Evolutionary conservation across 2,329 filamentous ascomycete genomes (phyloP), one percentile per base, ranked within the genome.

Genomic region (Hymenoscyphus salicellus): DNA sequence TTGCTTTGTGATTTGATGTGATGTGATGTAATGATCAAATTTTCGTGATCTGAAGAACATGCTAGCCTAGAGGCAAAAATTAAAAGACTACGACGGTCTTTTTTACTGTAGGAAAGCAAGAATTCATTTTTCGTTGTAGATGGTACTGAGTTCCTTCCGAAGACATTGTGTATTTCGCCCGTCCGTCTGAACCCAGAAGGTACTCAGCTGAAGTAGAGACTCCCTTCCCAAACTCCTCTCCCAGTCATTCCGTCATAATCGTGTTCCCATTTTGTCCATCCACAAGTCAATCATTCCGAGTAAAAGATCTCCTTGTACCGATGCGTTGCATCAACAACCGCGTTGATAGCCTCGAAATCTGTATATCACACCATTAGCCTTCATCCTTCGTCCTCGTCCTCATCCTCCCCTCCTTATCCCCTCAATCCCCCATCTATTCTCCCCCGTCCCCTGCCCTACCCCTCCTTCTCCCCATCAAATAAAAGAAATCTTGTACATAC

Each of bases 301-400:
- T 91, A 93, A 75, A 97, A 97, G 60, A 98, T 89, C 66, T 87
- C 82, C 74, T 89, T 91, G 75, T 92, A 86, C 59, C 88, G 85
- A 78, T 97, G 93, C 38, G 92, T 95, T 41, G 87, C 89, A 64
- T 97, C 91, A 17, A 97, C 93, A 2, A 97, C 90, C 0, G 89
- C 86, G 64, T 91, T 87, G 66, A 88, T 89, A 38, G 92, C 84
- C 61, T 82, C 83, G 77, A 90, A 91, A 78, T 97, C 68, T 72
- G 61, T 60, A 16, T 11, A 17, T n/a, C 1, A 49, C 38, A 43
- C 11, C 61, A 62, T 56, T 60, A 61, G 10, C 36, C 36, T 16
- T 38, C 62, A 43, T 33, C 4, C 14, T 23, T 63, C 28, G n/a
- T n/a, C n/a, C n/a, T 38, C 28, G 11, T 20, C 28, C 14, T 23